Conservation (phyloP, 495 filamentous ascomycete species). For the Cercophora sp. region DNA sequence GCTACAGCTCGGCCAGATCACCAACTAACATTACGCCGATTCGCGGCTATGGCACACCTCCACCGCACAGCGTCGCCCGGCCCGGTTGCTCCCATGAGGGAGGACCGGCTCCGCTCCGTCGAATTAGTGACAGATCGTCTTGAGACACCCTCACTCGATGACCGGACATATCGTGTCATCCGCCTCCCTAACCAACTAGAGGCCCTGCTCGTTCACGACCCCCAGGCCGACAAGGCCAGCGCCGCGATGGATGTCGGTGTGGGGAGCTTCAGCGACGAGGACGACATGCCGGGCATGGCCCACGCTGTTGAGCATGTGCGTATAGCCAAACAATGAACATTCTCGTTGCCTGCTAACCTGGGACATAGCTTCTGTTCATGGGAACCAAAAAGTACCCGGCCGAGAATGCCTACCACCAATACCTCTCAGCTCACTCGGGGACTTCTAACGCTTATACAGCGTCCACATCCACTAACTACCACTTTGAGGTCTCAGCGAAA, state of each 20-base stretch:
- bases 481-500: slow-evolving; percentile 88
- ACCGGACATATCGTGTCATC: slow-evolving; percentile 85
- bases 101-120: slow-evolving; percentile 39
- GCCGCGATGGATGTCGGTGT: slow-evolving; percentile 94
- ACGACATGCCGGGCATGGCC: slow-evolving; percentile 89
- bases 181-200: slow-evolving; percentile 86
- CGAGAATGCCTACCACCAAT: slow-evolving; percentile 95
- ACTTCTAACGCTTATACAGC: slow-evolving; percentile 94
- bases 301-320: slow-evolving; percentile 74
- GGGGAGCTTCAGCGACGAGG: slow-evolving; percentile 87
- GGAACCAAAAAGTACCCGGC: slow-evolving; percentile 95
- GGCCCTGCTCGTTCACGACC: slow-evolving; percentile 88
- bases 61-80: slow-evolving; percentile 22
- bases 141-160: slow-evolving; percentile 83
- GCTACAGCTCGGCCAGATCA: neutral
- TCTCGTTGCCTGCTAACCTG: slow-evolving; percentile 5
- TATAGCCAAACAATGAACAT: too few species aligned
- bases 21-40: neutral
- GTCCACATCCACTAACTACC: slow-evolving; percentile 93
- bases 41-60: slow-evolving; percentile 21
- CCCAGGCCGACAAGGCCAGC: slow-evolving; percentile 93
- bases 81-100: slow-evolving; percentile 22
- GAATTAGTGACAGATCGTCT: slow-evolving; percentile 73
- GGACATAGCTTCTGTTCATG: slow-evolving; percentile 85
- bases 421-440: slow-evolving; percentile 82